Base-by-base conservation (phyloP, 441 rosid species). In the Breynia disticha region DNA sequence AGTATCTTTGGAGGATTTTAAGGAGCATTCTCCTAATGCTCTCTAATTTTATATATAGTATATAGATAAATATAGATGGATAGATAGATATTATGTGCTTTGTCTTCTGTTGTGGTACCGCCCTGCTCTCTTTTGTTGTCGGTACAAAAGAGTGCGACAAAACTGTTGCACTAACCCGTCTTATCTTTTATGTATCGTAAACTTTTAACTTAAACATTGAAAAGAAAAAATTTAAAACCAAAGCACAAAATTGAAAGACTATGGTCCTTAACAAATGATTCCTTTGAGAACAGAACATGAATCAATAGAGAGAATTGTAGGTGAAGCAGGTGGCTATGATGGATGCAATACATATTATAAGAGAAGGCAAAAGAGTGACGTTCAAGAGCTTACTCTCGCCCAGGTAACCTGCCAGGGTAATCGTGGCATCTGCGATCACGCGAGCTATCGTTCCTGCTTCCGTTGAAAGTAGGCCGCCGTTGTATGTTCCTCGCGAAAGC, bases 371-470 rank as follows among this genome's bases (percentile, higher is more conserved):
- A 47, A 94, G 89, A 13, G 97, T 90, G 43, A 67, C 75, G 61
- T 94, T 94, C 81, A 94, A 66, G 20, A 90, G 94, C 69, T 17
- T 69, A 20, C 69, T 69, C 61, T 75, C 56, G 6, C 97, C 97
- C 64, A 94, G 65, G 72, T 67, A 90, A 5, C 99, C 99, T 5
- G 86, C 97, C 65, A 94, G 37, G 0, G 99, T 94, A 28, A 94
- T 94, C 10, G 97, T 94, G 22, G 51, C 94, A 57, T 94, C 97
- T 5, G 99, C 97, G 32, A 94, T 81, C 7, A 90, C 97, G 18
- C 99, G 76, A 52, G 99, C 99, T 43, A 90, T 70, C 0, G 97
- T 94, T 17, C 99, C 97, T 0, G 99, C 99, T 73, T 94, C 99
- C 1, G 99, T 94, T 0, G 99, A 94, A 1, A 94, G 80, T 42